Conservation (phyloP, 2,329 filamentous ascomycete genomes). For the Bipolaris oryzae region DNA sequence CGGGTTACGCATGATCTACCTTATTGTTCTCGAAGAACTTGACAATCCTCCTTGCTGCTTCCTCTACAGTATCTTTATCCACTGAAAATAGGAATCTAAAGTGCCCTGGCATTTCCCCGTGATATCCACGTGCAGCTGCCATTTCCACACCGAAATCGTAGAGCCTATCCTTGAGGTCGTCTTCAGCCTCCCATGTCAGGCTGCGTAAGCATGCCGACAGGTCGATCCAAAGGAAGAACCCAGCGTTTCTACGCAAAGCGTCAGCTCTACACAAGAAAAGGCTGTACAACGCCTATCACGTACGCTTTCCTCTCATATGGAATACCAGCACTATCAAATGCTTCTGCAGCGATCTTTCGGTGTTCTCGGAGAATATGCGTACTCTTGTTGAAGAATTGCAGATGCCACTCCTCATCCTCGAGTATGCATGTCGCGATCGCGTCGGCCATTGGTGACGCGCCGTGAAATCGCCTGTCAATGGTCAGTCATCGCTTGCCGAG, state of each 20-base stretch:
- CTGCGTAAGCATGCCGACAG: constrained; percentile 38
- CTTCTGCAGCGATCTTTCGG: not conserved
- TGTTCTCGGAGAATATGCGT: not conserved
- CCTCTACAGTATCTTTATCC: constrained; percentile 42
- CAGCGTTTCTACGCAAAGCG: constrained; percentile 55
- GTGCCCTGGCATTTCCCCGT: constrained; percentile 48
- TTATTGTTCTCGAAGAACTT: not conserved
- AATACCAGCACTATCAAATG: constrained; percentile 4
- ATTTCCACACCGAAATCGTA: constrained; percentile 25
- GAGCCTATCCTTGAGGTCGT: constrained; percentile 34
- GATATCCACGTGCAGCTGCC: constrained; percentile 40
- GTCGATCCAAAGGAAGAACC: constrained; percentile 64
- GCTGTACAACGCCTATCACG: not conserved
- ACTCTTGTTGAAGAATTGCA: constrained; percentile 2
- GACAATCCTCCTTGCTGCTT: constrained; percentile 39
- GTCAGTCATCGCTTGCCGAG: not conserved
- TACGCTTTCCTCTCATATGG: constrained; percentile 6
- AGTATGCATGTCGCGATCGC: constrained; percentile 28
- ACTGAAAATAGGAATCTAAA: constrained; percentile 53
- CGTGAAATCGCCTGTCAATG: constrained; percentile 38
- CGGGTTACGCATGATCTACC: not conserved
- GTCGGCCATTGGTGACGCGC: constrained; percentile 22
- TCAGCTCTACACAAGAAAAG: not conserved
- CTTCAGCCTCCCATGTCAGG: constrained; percentile 15
- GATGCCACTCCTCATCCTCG: constrained; percentile 25